Conservation (phyloP, 208 protist genomes). For the Leishmania mexicana region DNA sequence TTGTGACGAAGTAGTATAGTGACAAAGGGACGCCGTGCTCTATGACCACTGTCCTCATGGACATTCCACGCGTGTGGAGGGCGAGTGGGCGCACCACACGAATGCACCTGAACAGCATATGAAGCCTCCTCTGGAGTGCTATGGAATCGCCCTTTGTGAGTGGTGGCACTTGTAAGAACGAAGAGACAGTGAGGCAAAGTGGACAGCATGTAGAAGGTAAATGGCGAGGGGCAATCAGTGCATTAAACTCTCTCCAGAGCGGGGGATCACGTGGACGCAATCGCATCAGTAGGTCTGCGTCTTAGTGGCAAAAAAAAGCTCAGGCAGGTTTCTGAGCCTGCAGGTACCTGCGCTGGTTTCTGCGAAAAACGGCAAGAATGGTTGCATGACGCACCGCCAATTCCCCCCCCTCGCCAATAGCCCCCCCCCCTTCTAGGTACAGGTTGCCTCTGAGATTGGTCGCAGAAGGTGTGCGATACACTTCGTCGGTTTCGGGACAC, state of each 20-base stretch:
- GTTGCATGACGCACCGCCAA: not conserved
- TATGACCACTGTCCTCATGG: constrained; percentile 30
- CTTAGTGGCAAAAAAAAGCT: not conserved
- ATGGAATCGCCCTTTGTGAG: not conserved
- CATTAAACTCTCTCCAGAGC: not conserved
- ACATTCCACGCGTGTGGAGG: constrained; percentile 5
- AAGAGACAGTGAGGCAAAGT: not conserved
- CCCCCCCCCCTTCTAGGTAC: not conserved
- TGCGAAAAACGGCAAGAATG: not conserved
- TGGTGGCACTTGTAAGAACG: not conserved
- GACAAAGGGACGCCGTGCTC: constrained; percentile 42
- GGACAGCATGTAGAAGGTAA: not conserved
- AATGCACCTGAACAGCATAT: constrained; percentile 15
- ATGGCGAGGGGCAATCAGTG: not conserved
- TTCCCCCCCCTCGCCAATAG: not conserved
- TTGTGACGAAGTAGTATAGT: constrained; percentile 59
- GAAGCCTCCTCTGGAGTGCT: not conserved
- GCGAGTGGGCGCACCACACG: not conserved
- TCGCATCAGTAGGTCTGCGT: not conserved
- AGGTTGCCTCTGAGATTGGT: not conserved
- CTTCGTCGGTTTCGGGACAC: not conserved
- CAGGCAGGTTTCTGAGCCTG: not conserved
- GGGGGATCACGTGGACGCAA: not conserved
- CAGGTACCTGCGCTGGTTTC: not conserved
- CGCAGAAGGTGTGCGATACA: not conserved